These are phyloP conservation scores for Gynandropsis gynandra DNA, from an alignment of 345 rosid genomes.

Conservation along the genomic window DNA sequence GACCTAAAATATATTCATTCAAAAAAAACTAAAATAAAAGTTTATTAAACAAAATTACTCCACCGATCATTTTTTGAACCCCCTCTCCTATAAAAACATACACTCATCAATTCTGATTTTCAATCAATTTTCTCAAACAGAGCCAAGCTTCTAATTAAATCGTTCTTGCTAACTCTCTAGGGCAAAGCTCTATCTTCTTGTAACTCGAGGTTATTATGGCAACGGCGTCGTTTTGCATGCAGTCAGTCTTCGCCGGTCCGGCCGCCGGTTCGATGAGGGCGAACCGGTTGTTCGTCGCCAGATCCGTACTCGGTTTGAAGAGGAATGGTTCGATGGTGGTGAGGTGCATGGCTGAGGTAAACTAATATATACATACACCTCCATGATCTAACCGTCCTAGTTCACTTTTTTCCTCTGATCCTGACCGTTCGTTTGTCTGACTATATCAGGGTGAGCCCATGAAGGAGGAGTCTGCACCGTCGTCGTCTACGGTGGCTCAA, in stretches of 20 bases:
- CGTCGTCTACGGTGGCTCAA: slow-evolving; percentile 19
- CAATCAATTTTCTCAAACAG: not conserved
- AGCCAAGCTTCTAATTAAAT: not conserved
- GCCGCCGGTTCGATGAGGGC: slow-evolving; percentile 24
- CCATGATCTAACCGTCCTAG: not conserved
- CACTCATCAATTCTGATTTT: not conserved
- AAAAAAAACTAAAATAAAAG: too few species aligned
- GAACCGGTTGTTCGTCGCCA: slow-evolving; percentile 19
- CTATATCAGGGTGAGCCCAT: slow-evolving; percentile 20
- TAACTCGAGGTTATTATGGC: too few species aligned
- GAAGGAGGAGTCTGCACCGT: slow-evolving; percentile 23
- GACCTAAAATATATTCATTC: too few species aligned
- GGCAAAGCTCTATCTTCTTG: too few species aligned
- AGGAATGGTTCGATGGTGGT: slow-evolving; percentile 28
- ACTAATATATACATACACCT: not conserved
- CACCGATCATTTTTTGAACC: slow-evolving; percentile 13
- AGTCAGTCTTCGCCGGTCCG: slow-evolving; percentile 36
- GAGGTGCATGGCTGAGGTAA: slow-evolving; percentile 44
- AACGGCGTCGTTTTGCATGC: slow-evolving; percentile 31
- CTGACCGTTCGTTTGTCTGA: not conserved
- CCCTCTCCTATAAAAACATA: not conserved
- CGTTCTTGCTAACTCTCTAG: too few species aligned
- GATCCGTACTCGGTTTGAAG: slow-evolving; percentile 15
- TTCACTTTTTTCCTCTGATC: not conserved
- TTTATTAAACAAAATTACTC: slow-evolving; percentile 1